Conservation (phyloP, 805 yeast species). For the Ogataea corticis region DNA sequence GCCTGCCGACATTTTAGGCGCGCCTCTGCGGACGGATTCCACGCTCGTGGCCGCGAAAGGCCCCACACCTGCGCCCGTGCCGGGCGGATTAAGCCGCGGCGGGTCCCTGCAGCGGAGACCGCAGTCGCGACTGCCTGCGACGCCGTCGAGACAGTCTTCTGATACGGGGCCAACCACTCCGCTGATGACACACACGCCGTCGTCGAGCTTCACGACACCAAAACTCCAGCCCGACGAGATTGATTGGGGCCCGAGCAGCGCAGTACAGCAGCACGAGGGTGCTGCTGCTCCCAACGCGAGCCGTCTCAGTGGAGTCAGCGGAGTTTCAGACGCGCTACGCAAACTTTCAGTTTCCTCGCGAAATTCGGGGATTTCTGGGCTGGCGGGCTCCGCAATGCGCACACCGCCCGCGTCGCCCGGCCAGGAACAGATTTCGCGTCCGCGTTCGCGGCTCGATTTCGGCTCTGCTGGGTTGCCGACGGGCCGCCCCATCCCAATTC, state of each 20-base stretch:
- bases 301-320: neutral
- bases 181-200: neutral
- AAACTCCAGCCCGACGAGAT: slow-evolving; percentile 4
- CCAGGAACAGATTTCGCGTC: neutral
- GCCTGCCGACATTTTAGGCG: neutral
- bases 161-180: slow-evolving; percentile 1
- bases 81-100: neutral
- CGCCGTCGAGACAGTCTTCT: neutral
- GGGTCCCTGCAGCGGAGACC: slow-evolving; percentile 1
- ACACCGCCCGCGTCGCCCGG: too few species aligned
- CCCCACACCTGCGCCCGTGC: too few species aligned
- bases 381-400: too few species aligned
- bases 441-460: slow-evolving; percentile 1
- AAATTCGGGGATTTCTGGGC: too few species aligned
- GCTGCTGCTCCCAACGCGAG: neutral
- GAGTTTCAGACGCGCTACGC: slow-evolving; percentile 2
- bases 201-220: slow-evolving; percentile 5
- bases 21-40: neutral
- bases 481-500: too few species aligned
- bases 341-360: neutral
- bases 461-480: neutral
- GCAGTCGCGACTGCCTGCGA: slow-evolving; percentile 4
- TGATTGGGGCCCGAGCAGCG: slow-evolving; percentile 1
- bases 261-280: neutral
- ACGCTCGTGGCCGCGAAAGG: neutral